phyloP scores from a whole-genome alignment of 2,329 filamentous ascomycete genomes.

The Knufia fluminis region DNA sequence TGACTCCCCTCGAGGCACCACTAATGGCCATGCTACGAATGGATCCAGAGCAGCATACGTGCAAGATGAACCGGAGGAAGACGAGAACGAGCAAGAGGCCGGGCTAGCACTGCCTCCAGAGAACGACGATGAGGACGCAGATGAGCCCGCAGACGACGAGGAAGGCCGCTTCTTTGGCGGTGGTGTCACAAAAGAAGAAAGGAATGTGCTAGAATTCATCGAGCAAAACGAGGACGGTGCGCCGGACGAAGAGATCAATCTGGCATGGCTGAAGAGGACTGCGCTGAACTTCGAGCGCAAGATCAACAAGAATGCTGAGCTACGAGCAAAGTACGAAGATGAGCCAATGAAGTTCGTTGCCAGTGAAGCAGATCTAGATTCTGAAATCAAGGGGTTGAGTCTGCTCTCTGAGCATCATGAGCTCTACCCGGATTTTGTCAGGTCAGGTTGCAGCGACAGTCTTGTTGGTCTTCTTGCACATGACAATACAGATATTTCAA shows the following conservation, averaged over 20 bases:
- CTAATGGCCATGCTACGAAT: conserved; percentile 10
- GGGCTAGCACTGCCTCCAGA: conserved; percentile 47
- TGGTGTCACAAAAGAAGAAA: conserved; percentile 72
- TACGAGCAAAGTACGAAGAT: conserved; percentile 73
- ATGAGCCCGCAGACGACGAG: conserved; percentile 64
- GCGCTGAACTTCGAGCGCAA: conserved; percentile 80
- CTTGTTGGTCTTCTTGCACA: conserved; percentile 78
- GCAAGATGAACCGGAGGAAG: conserved; percentile 31
- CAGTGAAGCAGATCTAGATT: conserved; percentile 80
- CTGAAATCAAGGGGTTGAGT: conserved; percentile 75
- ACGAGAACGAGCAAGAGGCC: conserved; percentile 39
- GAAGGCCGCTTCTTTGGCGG: conserved; percentile 94
- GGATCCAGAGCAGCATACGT: conserved; percentile 14
- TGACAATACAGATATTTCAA: conserved; percentile 95
- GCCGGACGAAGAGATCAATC: conserved; percentile 58
- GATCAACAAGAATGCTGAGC: conserved; percentile 81
- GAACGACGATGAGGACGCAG: conserved; percentile 48
- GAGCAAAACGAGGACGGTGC: conserved; percentile 56
- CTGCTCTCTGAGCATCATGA: conserved; percentile 80
- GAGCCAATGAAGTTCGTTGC: conserved; percentile 62
- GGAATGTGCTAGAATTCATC: conserved; percentile 78
- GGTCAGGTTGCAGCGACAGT: conserved; percentile 61
- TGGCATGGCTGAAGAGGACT: conserved; percentile 70
- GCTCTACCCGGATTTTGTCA: conserved; percentile 71
- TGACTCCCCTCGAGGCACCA: conserved; percentile 15